A percentile compares a stretch with the other conserved stretches of the same genome.
These are phyloP conservation scores for Quercus engelmannii DNA, from an alignment of 306 rosid genomes.

Conservation along the genomic window DNA sequence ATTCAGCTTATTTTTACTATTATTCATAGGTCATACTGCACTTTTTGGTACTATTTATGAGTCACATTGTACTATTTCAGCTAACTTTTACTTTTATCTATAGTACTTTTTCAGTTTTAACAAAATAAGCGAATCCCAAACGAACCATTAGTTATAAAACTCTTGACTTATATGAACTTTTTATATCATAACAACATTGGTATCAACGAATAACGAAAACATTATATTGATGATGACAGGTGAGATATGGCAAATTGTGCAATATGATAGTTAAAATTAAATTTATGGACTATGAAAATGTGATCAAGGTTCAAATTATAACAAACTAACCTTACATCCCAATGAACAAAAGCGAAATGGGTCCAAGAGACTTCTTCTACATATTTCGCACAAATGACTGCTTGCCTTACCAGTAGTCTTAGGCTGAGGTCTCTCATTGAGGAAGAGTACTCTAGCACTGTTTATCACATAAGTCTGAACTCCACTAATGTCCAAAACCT, in stretches of 20 bases:
- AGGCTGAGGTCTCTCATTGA: slow-evolving; percentile 73
- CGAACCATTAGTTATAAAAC: too few species aligned
- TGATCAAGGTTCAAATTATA: background rate
- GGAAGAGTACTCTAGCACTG: slow-evolving; percentile 65
- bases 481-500: slow-evolving; percentile 49
- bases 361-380: slow-evolving; percentile 58
- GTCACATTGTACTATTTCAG: too few species aligned
- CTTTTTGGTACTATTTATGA: too few species aligned
- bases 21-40: accelerated
- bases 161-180: too few species aligned
- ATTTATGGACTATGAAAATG: background rate
- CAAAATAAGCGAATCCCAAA: too few species aligned
- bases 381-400: slow-evolving; percentile 49
- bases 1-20: too few species aligned
- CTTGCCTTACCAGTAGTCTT: slow-evolving; percentile 30
- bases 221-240: too few species aligned
- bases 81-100: too few species aligned
- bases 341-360: slow-evolving; percentile 65
- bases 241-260: too few species aligned
- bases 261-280: background rate
- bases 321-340: slow-evolving; percentile 67
- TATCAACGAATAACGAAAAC: too few species aligned
- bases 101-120: accelerated
- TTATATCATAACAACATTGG: too few species aligned
- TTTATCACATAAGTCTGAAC: slow-evolving; percentile 74